A percentile compares a stretch with the other conserved stretches of the same genome.
Conservation (phyloP, 306 rosid genomes). For the Potentilla sterilis region DNA sequence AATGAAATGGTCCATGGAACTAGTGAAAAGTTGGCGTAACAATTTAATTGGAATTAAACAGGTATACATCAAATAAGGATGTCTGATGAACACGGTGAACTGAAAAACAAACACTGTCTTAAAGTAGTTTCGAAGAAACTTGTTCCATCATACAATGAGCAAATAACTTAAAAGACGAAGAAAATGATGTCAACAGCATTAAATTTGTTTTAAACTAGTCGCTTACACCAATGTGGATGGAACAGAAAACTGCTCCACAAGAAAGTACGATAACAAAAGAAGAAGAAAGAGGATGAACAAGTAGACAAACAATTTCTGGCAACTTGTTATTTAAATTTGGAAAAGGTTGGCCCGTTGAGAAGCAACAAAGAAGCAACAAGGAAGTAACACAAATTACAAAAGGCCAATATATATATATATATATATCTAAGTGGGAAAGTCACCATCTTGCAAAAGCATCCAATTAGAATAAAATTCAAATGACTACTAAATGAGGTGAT, state of each 20-base stretch:
- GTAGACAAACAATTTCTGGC: constrained; percentile 1
- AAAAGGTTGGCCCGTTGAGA: neutral
- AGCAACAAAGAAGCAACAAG: neutral
- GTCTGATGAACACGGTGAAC: neutral
- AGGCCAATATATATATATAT: neutral
- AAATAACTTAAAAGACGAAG: neutral
- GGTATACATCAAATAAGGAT: neutral
- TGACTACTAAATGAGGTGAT: neutral
- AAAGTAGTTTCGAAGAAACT: neutral
- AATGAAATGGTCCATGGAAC: constrained; percentile 2
- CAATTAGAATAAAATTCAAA: neutral
- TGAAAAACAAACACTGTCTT: neutral
- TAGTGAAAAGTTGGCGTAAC: neutral
- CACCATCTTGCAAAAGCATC: constrained; percentile 8
- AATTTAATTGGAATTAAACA: neutral
- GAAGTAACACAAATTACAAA: neutral
- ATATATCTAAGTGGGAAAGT: neutral
- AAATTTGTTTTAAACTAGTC: neutral
- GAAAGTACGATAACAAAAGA: neutral
- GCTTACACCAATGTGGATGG: neutral
- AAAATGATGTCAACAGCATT: neutral
- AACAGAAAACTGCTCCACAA: neutral
- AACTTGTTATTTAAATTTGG: neutral
- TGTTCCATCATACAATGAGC: neutral
- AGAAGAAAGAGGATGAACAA: neutral